Percentiles rank a stretch among this genome's conserved stretches.
Evolutionary conservation across 257 asterid species (phyloP).

Genomic region (Solanum piurae): DNA sequence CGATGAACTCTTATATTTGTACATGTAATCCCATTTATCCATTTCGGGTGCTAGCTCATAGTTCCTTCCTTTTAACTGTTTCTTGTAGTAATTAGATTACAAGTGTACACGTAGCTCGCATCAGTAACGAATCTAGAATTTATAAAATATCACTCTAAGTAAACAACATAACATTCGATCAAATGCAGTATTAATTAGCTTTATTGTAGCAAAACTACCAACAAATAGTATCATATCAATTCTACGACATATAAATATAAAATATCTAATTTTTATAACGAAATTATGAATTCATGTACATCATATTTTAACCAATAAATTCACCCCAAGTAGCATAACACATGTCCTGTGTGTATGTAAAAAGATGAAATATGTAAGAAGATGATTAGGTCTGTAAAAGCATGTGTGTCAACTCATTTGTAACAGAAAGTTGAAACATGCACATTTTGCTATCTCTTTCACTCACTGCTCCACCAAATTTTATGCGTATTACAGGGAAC

Average conservation of each 20-base stretch:
- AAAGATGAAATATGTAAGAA: not conserved
- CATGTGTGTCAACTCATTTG: slow-evolving; percentile 1
- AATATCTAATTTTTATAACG: too few species aligned
- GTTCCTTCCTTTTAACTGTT: not conserved
- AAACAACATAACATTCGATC: not conserved
- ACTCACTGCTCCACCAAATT: not conserved
- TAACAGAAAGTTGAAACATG: slow-evolving; percentile 2
- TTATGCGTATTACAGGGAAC: not conserved
- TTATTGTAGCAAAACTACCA: not conserved
- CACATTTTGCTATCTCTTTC: not conserved
- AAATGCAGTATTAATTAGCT: not conserved
- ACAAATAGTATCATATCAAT: not conserved
- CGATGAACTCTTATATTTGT: not conserved
- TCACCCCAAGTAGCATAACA: not conserved
- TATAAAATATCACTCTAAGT: too few species aligned
- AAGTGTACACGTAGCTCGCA: not conserved
- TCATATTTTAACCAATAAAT: not conserved
- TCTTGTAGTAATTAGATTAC: not conserved
- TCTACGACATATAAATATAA: too few species aligned
- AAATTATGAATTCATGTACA: too few species aligned
- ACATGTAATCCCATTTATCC: not conserved
- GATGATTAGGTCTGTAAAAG: not conserved
- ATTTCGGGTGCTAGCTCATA: not conserved
- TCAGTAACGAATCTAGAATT: too few species aligned
- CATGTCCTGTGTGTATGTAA: not conserved